Base-by-base conservation (phyloP, 2,329 filamentous ascomycete species). In the Akanthomyces muscarius region DNA sequence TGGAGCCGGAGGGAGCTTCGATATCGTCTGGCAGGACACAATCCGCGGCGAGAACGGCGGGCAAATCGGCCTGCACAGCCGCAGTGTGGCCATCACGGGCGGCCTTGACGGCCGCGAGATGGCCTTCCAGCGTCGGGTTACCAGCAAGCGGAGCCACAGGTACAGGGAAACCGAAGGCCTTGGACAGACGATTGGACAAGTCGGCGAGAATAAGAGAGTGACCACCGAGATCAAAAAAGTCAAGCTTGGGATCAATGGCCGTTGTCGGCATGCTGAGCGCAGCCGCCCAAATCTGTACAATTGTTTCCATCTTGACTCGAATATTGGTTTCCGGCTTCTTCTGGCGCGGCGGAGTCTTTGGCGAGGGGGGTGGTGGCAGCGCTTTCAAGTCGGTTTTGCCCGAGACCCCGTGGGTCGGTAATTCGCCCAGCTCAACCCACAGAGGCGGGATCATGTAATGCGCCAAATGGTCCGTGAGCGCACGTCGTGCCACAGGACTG, bases 391-490 rank as follows among this genome's bases (percentile, higher is more conserved):
- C 88, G 23, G 87, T 86, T 76, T 94, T 94, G 23, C 90, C 90
- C 16, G 90, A 93, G 1, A 94, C 90, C 56, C 85, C 86, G 68
- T 92, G 87, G 0, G 89, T 92, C 0, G 90, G 90, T 5, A 94
- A 75, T 65, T 83, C 82, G 3, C 88, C 83, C 38, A 93, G 75
- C 69, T 89, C 84, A 44, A 93, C 86, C 90, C 90, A 94, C 3
- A 92, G 74, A 0, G 88, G 82, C 0, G 90, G 90, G 61, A 94
- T 88, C 90, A 94, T 93, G 74, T 94, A 94, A 65, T 91, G 89
- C 1, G 90, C 90, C 36, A 94, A 81, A 66, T 86, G 86, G 18
- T 83, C 78, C 1, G 86, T 81, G 2, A 94, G 80, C 18, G 83
- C 82, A 62, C 86, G 84, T 53, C 90, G 83, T 3, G 89, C 86